Base-by-base conservation (phyloP, 2,329 filamentous ascomycete species). In the Nigrospora oryzae region DNA sequence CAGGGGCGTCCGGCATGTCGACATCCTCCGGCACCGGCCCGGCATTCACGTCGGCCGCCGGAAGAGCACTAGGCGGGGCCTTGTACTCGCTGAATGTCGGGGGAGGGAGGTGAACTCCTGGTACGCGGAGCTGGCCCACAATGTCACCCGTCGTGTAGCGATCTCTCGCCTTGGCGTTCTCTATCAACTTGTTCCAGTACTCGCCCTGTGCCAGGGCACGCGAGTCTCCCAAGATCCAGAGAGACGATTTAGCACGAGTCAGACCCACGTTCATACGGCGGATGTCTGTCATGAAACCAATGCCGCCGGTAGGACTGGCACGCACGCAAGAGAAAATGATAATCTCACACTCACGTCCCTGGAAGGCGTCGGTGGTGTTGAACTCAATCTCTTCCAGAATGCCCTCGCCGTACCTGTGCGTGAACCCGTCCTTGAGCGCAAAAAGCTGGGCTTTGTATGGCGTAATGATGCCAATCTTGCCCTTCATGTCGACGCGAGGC, bases 271-370 rank as follows among this genome's bases (percentile, higher is more conserved):
- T 98, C 94, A 98, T 97, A 74, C 93, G 91, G 47, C 93, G 83
- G 59, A 98, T 95, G 63, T 98, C 93, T 44, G 88, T 86, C 77
- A 98, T 84, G 79, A 98, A 98, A 74, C 93, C 93, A 59, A 98
- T 95, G 57, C 91, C 89, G n/a, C 86, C 86, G 8, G 84, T 86
- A n/a, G 87, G 80, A 30, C 86, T 91, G 17, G 93, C 91, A 68
- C 93, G 84, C 49, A 98, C 93, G 64, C 94, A 98, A 36, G 93
- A 97, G 70, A 98, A 98, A 51, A 98, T 97, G 63, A 98, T 97
- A 51, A 98, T 84, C 60, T 98, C 93, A 58, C 89, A 93, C 65
- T 98, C 93, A 53, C 94, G 83, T 50, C 93, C 93, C 63, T 98
- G 89, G 63, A 96, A 98, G 15, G 93, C 94, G 67, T 98, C 93